Conservation (phyloP, 139 green algal genomes). For the Zygnema circumcarinatum region DNA sequence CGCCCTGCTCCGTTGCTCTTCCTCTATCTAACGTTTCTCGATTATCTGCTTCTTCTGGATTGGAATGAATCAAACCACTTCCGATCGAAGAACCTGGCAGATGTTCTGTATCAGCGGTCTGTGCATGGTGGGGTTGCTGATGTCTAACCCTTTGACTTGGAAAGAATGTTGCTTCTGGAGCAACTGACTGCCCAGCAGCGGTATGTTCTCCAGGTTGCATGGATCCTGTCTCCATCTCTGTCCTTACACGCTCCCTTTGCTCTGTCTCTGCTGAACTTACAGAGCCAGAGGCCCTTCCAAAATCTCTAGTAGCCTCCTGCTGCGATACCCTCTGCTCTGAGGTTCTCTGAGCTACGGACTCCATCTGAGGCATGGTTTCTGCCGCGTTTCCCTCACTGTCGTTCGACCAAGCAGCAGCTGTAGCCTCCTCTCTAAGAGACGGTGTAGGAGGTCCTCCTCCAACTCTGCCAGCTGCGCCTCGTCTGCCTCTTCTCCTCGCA, state of each 20-base stretch:
- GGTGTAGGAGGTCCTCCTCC: neutral
- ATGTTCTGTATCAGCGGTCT: no score
- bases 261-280: no score
- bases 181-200: neutral
- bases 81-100: no score
- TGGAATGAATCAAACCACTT: neutral
- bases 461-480: neutral
- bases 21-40: neutral
- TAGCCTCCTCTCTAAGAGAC: neutral
- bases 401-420: neutral
- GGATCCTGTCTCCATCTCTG: neutral
- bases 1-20: neutral
- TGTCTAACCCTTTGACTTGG: no score
- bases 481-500: neutral
- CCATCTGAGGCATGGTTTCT: neutral
- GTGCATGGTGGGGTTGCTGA: no score
- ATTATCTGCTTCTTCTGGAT: neutral
- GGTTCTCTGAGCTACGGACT: neutral
- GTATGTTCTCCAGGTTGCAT: neutral
- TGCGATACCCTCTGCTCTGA: neutral
- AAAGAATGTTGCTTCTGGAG: neutral
- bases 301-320: no score
- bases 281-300: no score
- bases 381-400: no score
- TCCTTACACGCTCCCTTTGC: no score